Evolutionary conservation across 192 early-diverging fungal species (phyloP), one percentile per base, ranked within the genome.

Genomic region (Phlyctochytrium planicorne): DNA sequence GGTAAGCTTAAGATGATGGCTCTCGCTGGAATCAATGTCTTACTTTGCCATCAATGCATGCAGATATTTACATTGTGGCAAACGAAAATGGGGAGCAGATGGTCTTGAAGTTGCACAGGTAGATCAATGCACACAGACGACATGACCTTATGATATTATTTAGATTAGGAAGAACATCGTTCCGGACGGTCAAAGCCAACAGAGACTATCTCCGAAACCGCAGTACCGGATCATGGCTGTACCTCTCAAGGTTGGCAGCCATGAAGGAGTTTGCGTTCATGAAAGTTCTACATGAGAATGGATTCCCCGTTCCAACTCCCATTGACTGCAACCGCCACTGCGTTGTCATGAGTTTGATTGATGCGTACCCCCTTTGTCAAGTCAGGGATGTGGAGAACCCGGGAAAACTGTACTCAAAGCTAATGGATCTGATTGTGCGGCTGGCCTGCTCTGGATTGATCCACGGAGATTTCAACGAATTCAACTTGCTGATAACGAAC

Each of bases 391-490:
- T 99, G 14, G 91, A 71, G 25, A 80, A 99, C 60, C 93, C 94
- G 1, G 98, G 95, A 34, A 90, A 90, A 72, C 81, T 99, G 2
- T 99, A 99, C 78, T 91, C 91, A 20, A 84, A 86, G 3, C 82
- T 99, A 6, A 99, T 99, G 98, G 86, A 93, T 74, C 68, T 99
- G 76, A 96, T 98, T 64, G 93, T 99, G 55, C 88, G 92, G 29
- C 83, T 99, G 65, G 96, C 98, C 34, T 85, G 90, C 59, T 85
- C 94, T 67, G 98, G 98, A 33, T 81, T 99, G 35, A 98, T 99
- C 67, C 98, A 99, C 72, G 94, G 95, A 62, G 98, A 99, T 77
- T 99, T 99, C 70, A 99, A 99, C 84, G 98, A 99, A 68, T 99
- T 99, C 80, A 99, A 99, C 78, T 87, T 99, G 47, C 81, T 99